Evolutionary conservation across 306 rosid genomes (phyloP), one percentile per base, ranked within the genome.

Genomic region (Medicago lupulina): DNA sequence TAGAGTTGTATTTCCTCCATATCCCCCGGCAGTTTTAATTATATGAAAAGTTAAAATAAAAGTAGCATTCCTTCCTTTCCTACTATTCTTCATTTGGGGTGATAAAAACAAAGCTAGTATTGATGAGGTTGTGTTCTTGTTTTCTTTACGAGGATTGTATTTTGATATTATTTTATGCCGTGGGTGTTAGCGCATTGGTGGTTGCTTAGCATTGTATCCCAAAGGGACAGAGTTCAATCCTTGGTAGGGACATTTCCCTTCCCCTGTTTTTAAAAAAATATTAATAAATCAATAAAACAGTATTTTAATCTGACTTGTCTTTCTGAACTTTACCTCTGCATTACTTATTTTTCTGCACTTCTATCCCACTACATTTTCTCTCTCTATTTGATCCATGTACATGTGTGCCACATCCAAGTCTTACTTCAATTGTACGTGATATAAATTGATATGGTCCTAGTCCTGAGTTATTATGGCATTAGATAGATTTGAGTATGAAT

Each of bases 271-370:
- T n/a, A 9, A 51, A 51, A 16, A 2, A 34, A n/a, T n/a, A n/a
- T n/a, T 51, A 51, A 51, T 51, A 50, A 50, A 50, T 50, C 38
- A 51, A 51, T 2, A 51, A 51, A 51, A 28, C 18, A 65, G 57
- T 59, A 23, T 82, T 63, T 57, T 39, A 46, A 25, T 43, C 47
- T 54, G 66, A 43, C 85, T 87, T 87, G 92, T 86, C 49, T 87
- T 90, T 70, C 90, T 85, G 80, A 90, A 83, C 39, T 55, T 55
- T 6, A 10, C 31, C 31, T 18, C 28, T 21, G 9, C n/a, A 19
- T 57, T 21, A 21, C n/a, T 21, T 21, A 58, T 9, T 23, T 59
- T 61, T 70, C 43, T 50, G 10, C 23, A 49, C 34, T 16, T 40
- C 14, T 62, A 62, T 79, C 23, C 25, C 4, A 3, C 67, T 28